phyloP scores from a whole-genome alignment of 164 flowering plant species.

The Berberis thunbergii region DNA sequence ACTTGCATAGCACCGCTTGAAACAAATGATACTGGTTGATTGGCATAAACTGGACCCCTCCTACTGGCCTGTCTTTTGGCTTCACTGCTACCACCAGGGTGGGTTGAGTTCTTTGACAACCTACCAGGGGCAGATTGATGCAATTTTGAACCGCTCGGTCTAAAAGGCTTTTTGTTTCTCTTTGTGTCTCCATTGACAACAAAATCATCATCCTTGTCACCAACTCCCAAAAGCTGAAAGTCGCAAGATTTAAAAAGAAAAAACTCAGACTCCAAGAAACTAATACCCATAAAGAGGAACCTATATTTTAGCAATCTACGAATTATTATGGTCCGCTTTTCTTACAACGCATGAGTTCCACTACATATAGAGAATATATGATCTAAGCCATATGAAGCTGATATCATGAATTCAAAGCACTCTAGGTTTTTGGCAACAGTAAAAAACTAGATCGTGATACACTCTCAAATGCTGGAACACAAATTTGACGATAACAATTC shows the following conservation, averaged over 20 bases:
- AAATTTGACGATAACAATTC: no score
- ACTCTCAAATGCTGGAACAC: no score
- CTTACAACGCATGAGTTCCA: no score
- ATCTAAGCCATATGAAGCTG: no score
- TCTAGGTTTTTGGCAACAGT: no score
- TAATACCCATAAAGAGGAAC: no score
- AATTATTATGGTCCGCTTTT: no score
- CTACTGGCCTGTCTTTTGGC: conserved; percentile 21
- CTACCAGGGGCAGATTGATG: conserved; percentile 18
- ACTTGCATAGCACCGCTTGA: conserved; percentile 60
- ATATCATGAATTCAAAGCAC: no score
- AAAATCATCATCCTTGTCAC: conserved; percentile 45
- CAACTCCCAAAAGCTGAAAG: conserved; percentile 62
- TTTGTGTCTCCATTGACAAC: conserved; percentile 23
- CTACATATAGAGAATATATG: no score
- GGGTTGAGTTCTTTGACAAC: conserved; percentile 18
- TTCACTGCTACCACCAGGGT: conserved; percentile 11
- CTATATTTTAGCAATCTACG: no score
- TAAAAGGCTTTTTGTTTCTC: conserved; percentile 18
- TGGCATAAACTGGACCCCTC: conserved; percentile 27
- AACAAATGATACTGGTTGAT: conserved; percentile 74
- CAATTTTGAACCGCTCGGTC: conserved; percentile 12
- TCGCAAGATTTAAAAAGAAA: background rate
- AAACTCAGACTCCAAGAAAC: background rate
- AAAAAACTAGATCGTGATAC: no score